Percentiles rank a stretch among this genome's conserved stretches.
These are phyloP conservation scores for Garcia nutans DNA, from an alignment of 345 rosid genomes.

Conservation along the genomic window DNA sequence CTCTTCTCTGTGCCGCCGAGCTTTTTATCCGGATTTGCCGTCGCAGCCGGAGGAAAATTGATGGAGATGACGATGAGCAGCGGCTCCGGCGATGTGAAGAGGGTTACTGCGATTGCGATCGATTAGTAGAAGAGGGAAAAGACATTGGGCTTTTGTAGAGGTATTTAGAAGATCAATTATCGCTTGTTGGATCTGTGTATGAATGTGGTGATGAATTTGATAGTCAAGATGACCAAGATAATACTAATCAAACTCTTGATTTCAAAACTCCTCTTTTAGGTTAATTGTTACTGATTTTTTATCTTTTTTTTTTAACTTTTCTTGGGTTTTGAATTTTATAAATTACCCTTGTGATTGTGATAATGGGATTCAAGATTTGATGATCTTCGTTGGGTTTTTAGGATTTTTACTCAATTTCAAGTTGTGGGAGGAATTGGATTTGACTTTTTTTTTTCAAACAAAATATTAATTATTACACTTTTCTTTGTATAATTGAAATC, in stretches of 20 bases:
- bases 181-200: slow-evolving; percentile 48
- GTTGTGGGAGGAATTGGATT: too few species aligned
- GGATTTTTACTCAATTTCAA: neutral
- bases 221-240: neutral
- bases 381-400: neutral
- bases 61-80: slow-evolving; percentile 22
- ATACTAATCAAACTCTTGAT: slow-evolving; percentile 17
- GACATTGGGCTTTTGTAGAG: slow-evolving; percentile 52
- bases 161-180: slow-evolving; percentile 67
- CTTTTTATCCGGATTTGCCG: slow-evolving; percentile 38
- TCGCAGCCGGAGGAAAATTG: slow-evolving; percentile 19
- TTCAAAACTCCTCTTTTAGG: slow-evolving; percentile 42
- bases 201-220: slow-evolving; percentile 43
- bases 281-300: slow-evolving; percentile 16
- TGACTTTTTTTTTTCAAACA: too few species aligned
- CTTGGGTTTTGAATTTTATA: neutral
- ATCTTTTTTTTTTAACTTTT: neutral
- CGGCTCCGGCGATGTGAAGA: slow-evolving; percentile 53
- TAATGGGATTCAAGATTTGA: too few species aligned
- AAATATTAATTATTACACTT: too few species aligned
- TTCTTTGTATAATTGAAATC: neutral
- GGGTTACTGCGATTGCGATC: slow-evolving; percentile 38
- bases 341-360: too few species aligned
- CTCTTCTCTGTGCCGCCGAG: slow-evolving; percentile 51
- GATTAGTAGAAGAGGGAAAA: slow-evolving; percentile 19